These are phyloP conservation scores for Stentor roeselii DNA, from an alignment of 73 alveolate genomes.

Conservation along the genomic window DNA sequence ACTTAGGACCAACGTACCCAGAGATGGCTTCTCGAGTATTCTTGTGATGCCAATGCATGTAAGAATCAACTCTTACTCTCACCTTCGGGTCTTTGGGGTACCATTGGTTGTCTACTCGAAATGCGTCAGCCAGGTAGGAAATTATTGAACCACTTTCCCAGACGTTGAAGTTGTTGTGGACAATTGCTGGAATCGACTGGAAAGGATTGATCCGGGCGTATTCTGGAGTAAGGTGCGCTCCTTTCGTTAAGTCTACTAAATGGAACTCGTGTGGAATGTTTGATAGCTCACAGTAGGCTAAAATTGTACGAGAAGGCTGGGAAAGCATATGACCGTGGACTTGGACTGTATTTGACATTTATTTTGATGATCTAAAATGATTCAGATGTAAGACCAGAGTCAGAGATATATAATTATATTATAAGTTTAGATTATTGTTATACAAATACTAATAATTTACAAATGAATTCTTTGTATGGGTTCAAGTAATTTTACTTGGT, in stretches of 20 bases:
- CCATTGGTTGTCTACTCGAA: slow-evolving; percentile 55
- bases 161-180: slow-evolving; percentile 42
- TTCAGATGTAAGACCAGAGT: neutral
- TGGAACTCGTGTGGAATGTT: slow-evolving; percentile 41
- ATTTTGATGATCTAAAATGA: neutral
- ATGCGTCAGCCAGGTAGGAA: slow-evolving; percentile 41
- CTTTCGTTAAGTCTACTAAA: slow-evolving; percentile 37
- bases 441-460: too few relatives aligned
- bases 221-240: slow-evolving; percentile 38
- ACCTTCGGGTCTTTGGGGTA: slow-evolving; percentile 47
- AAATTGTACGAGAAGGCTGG: slow-evolving; percentile 55
- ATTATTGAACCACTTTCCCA: slow-evolving; percentile 63
- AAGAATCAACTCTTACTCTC: slow-evolving; percentile 40
- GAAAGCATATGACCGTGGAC: slow-evolving; percentile 12
- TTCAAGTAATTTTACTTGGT: too few relatives aligned
- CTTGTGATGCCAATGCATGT: slow-evolving; percentile 61
- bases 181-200: slow-evolving; percentile 52
- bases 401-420: too few relatives aligned
- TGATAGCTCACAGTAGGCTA: slow-evolving; percentile 43
- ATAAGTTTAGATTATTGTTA: too few relatives aligned
- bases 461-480: too few relatives aligned
- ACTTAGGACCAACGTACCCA: neutral
- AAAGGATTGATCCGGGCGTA: slow-evolving; percentile 44
- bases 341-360: neutral
- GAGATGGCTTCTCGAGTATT: slow-evolving; percentile 32